Percentiles rank a stretch among this genome's conserved stretches.
Conservation (phyloP, 352 stramenopile species). For the Globisporangium nodosum region DNA sequence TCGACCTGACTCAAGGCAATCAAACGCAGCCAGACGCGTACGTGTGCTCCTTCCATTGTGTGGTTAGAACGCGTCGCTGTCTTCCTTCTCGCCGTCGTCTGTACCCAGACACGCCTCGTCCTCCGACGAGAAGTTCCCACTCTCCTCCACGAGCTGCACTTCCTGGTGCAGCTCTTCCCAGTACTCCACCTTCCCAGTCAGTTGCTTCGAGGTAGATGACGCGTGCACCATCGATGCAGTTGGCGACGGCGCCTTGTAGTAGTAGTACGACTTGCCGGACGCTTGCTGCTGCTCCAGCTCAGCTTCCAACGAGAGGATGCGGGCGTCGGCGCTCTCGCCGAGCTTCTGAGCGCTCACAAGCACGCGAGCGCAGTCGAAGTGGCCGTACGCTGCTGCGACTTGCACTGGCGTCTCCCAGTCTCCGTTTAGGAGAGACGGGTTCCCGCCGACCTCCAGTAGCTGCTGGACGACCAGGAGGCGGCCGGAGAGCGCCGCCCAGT, state of each 20-base stretch:
- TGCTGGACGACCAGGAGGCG: constrained; percentile 26
- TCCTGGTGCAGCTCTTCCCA: constrained; percentile 70
- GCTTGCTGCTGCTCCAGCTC: constrained; percentile 30
- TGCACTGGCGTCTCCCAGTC: constrained; percentile 54
- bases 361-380: constrained; percentile 43
- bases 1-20: no score
- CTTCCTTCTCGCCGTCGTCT: constrained; percentile 1
- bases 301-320: constrained; percentile 18
- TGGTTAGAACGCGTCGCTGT: constrained; percentile 6
- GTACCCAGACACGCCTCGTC: constrained; percentile 28
- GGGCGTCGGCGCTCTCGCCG: not conserved
- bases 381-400: constrained; percentile 34
- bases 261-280: constrained; percentile 16
- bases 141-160: constrained; percentile 72
- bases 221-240: constrained; percentile 2
- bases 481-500: constrained; percentile 58
- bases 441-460: constrained; percentile 38
- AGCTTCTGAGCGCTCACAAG: constrained; percentile 23
- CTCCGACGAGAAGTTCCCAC: constrained; percentile 62
- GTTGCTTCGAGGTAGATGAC: not conserved
- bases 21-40: no score
- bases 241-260: constrained; percentile 19
- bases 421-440: constrained; percentile 40
- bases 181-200: constrained; percentile 19
- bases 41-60: no score